A percentile compares a stretch with the other conserved stretches of the same genome.
phyloP scores from a whole-genome alignment of 2,329 filamentous ascomycete genomes.

The Nigrospora oryzae region DNA sequence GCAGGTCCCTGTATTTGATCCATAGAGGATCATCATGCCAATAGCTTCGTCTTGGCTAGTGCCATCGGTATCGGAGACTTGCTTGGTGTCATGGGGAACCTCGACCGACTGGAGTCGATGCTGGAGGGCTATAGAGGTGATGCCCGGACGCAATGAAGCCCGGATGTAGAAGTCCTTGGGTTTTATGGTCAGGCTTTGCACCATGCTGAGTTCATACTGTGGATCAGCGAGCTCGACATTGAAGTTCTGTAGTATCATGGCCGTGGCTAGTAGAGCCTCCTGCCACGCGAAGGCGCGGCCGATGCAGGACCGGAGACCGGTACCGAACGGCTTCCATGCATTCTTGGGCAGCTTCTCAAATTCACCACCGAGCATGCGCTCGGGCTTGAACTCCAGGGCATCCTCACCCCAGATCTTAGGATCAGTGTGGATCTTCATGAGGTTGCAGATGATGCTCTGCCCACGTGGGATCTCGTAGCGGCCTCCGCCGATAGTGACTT shows the following conservation, averaged over 20 bases:
- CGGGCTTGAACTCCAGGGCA: slow-evolving; percentile 57
- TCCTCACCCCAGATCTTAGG: slow-evolving; percentile 57
- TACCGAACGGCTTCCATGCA: slow-evolving; percentile 68
- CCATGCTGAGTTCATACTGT: slow-evolving; percentile 23
- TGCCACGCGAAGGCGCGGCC: slow-evolving; percentile 70
- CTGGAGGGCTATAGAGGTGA: slow-evolving; percentile 19
- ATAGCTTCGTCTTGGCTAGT: slow-evolving; percentile 4
- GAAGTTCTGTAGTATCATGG: slow-evolving; percentile 52
- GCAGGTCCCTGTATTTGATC: slow-evolving; percentile 50
- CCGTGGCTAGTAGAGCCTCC: slow-evolving; percentile 53
- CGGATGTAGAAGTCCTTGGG: slow-evolving; percentile 56
- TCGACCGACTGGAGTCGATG: slow-evolving; percentile 9
- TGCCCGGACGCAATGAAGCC: slow-evolving; percentile 40
- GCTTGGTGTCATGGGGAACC: slow-evolving; percentile 9
- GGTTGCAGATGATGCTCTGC: slow-evolving; percentile 38
- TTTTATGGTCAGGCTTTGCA: slow-evolving; percentile 51
- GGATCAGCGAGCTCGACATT: slow-evolving; percentile 51
- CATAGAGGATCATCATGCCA: slow-evolving; percentile 42
- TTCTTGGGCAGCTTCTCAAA: slow-evolving; percentile 57
- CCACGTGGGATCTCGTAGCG: slow-evolving; percentile 51
- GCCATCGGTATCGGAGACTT: not conserved
- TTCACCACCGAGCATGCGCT: slow-evolving; percentile 62
- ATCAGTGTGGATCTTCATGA: slow-evolving; percentile 51
- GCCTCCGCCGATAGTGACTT: slow-evolving; percentile 47
- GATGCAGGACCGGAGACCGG: slow-evolving; percentile 63